Evolutionary conservation across 208 protist genomes (phyloP), one percentile per base, ranked within the genome.

Genomic region (Dictyostelium gargantuum): DNA sequence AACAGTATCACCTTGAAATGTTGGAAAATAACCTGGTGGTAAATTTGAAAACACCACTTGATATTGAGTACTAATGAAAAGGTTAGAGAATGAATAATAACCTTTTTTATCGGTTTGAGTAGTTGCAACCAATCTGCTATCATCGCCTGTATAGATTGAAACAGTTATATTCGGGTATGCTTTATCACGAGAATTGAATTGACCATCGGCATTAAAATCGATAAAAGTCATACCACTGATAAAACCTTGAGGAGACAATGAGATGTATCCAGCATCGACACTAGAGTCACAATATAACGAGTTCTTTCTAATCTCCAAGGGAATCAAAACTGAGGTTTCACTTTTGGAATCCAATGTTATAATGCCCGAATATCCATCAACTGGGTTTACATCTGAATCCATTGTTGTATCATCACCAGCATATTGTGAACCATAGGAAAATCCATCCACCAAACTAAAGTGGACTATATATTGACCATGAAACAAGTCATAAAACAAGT

Each of bases 231-330:
- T 29, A 68, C 79, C 79, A 54, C 56, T 38, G 42, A 84, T 84
- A 29, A 56, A 84, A 40, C 79, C 79, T 40, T 63, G 50, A n/a
- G 79, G 58, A 10, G 32, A 38, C 1, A 29, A 23, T 23, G 48
- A 19, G 6, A 73, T 19, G 42, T 73, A 84, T n/a, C 79, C 79
- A 54, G 42, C 54, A 84, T 84, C 79, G 35, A 84, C 32, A 15
- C 58, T 44, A 19, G 23, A 10, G 21, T 84, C 58, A 32, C 17
- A 32, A 21, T 26, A 23, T 0, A 84, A 21, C 1, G 38, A 17
- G 11, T 5, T n/a, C 10, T 11, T 32, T 68, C 61, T 73, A 4
- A 8, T 21, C 5, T 52, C 23, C 2, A 26, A n/a, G 29, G 54
- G 58, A 42, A 26, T n/a, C 13, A 84, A 23, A 19, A 19, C 6